Evolutionary conservation across 352 stramenopile species (phyloP).

Genomic region (Pythium oligandrum): DNA sequence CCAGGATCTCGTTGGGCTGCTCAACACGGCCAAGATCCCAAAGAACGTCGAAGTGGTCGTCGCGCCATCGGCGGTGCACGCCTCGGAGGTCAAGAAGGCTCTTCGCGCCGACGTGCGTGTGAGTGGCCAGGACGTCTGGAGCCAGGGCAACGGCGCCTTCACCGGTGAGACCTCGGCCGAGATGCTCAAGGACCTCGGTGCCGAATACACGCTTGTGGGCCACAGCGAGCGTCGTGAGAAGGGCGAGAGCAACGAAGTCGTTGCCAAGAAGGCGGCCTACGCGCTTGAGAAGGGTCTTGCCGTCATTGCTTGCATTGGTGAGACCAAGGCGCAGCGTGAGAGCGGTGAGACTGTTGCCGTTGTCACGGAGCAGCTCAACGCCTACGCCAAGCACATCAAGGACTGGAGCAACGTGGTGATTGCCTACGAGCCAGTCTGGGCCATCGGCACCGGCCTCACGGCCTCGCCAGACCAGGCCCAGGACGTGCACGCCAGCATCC

Average conservation of each 20-base stretch:
- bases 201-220: slow-evolving; percentile 94
- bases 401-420: slow-evolving; percentile 96
- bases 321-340: slow-evolving; percentile 95
- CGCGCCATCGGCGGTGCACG: slow-evolving; percentile 93
- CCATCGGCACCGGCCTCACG: slow-evolving; percentile 97
- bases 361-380: slow-evolving; percentile 91
- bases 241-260: slow-evolving; percentile 90
- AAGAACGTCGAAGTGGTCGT: slow-evolving; percentile 94
- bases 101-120: slow-evolving; percentile 71
- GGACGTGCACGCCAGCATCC: slow-evolving; percentile 96
- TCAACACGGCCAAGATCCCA: slow-evolving; percentile 84
- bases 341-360: slow-evolving; percentile 91
- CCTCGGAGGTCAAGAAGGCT: slow-evolving; percentile 48
- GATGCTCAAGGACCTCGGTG: slow-evolving; percentile 95
- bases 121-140: slow-evolving; percentile 95
- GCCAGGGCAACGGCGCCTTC: slow-evolving; percentile 92
- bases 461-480: slow-evolving; percentile 98
- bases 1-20: slow-evolving; percentile 63
- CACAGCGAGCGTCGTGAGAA: slow-evolving; percentile 94
- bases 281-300: slow-evolving; percentile 91
- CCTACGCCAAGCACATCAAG: slow-evolving; percentile 81
- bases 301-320: slow-evolving; percentile 97
- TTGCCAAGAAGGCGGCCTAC: slow-evolving; percentile 93
- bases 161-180: slow-evolving; percentile 97
- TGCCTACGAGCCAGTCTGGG: slow-evolving; percentile 97